phyloP scores from a whole-genome alignment of 2,329 filamentous ascomycete genomes.

The Fusarium annulatum region DNA sequence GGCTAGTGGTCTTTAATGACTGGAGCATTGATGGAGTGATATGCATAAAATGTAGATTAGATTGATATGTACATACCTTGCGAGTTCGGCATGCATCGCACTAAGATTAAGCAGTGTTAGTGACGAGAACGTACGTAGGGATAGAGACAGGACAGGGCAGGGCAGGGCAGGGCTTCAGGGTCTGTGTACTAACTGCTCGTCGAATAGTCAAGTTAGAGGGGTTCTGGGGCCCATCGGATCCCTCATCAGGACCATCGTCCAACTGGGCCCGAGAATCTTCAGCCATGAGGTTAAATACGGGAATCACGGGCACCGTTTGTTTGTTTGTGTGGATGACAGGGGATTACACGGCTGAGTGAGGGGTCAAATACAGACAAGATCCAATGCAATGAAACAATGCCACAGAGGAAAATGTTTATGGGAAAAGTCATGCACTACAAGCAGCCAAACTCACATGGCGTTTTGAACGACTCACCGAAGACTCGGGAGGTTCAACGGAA shows the following conservation, averaged over 20 bases:
- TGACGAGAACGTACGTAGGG: neutral
- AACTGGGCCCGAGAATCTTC: conserved; percentile 30
- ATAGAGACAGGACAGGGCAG: neutral
- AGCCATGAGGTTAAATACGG: conserved; percentile 20
- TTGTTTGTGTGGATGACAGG: neutral
- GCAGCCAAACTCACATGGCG: conserved; percentile 15
- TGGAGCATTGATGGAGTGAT: neutral
- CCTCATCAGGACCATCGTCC: conserved; percentile 38
- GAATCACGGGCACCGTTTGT: conserved; percentile 10
- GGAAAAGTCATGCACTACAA: neutral
- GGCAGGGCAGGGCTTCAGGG: neutral
- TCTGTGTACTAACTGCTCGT: conserved; percentile 39
- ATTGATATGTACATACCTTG: conserved; percentile 45
- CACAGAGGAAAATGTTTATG: conserved; percentile 15
- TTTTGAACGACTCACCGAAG: conserved; percentile 10
- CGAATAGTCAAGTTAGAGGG: conserved; percentile 34
- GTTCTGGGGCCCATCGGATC: conserved; percentile 39
- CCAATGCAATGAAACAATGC: conserved; percentile 4
- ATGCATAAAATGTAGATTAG: conserved; percentile 20
- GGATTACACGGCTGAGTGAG: neutral
- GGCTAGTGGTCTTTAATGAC: neutral
- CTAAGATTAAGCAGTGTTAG: conserved; percentile 42
- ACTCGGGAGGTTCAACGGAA: conserved; percentile 8
- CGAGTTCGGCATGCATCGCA: conserved; percentile 50
- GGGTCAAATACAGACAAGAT: conserved; percentile 4